A percentile compares a stretch with the other conserved stretches of the same genome.
Conservation (phyloP, 768 basidiomycete genomes). For the Royoungia palumana region DNA sequence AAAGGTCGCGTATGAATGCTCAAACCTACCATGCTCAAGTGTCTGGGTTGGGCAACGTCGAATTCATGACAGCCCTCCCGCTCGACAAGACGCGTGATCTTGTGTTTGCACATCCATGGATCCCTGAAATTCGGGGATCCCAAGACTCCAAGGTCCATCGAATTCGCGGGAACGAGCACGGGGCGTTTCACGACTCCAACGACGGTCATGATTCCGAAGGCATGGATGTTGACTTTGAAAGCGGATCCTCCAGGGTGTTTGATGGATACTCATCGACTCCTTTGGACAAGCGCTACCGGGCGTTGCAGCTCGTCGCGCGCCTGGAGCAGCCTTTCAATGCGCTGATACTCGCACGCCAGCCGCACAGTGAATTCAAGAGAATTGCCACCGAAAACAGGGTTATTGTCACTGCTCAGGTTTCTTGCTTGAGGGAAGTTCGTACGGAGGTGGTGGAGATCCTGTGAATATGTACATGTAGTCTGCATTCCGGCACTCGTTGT, state of each 20-base stretch:
- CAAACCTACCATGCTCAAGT: conserved; percentile 1
- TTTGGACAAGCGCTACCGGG: not conserved
- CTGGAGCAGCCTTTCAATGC: conserved; percentile 2
- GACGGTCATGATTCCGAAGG: not conserved
- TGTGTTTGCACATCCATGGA: conserved; percentile 12
- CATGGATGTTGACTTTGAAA: not conserved
- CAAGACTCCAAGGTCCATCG: not conserved
- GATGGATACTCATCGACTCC: not conserved
- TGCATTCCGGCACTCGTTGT: too few relatives aligned
- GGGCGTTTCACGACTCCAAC: not conserved
- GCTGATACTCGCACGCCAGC: conserved; percentile 22
- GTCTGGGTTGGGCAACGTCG: not conserved
- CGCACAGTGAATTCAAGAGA: conserved; percentile 23
- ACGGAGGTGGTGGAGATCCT: conserved; percentile 1
- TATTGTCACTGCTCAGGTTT: conserved; percentile 22
- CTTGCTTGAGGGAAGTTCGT: not conserved
- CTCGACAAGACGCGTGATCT: not conserved
- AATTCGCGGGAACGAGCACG: not conserved
- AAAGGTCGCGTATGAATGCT: not conserved
- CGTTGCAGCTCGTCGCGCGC: conserved; percentile 1
- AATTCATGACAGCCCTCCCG: conserved; percentile 1
- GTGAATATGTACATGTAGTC: not conserved
- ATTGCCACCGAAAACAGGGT: not conserved
- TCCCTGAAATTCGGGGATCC: not conserved
- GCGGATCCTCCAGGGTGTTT: not conserved